Evolutionary conservation across 108 stramenopile genomes (phyloP).

Genomic region (Skeletonema menzelii): DNA sequence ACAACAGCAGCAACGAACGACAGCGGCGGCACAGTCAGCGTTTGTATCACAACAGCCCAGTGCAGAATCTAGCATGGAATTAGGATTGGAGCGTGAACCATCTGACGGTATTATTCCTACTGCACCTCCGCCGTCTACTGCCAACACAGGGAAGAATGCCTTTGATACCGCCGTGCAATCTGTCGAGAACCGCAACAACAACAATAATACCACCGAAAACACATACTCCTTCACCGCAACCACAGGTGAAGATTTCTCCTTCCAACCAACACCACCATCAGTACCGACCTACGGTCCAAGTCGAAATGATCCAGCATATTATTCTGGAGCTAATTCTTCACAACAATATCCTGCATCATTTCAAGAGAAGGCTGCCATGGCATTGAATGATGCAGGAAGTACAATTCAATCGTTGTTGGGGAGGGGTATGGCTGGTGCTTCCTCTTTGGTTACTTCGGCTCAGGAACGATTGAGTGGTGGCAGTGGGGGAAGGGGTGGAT

Average conservation of each 20-base stretch:
- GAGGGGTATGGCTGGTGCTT: constrained; percentile 1
- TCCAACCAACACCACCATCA: not conserved
- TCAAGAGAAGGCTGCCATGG: constrained; percentile 16
- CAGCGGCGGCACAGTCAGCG: not conserved
- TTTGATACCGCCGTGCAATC: constrained; percentile 2
- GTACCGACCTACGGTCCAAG: constrained; percentile 29
- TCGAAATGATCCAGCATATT: constrained; percentile 7
- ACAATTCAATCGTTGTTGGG: constrained; percentile 6
- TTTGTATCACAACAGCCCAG: constrained; percentile 10
- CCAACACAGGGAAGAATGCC: not conserved
- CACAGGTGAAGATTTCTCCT: constrained; percentile 21
- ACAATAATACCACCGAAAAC: constrained; percentile 8
- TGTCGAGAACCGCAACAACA: constrained; percentile 5
- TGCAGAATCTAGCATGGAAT: constrained; percentile 20
- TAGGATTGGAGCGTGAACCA: constrained; percentile 2
- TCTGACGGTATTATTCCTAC: not conserved
- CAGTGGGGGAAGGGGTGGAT: constrained; percentile 7
- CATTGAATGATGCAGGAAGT: not conserved
- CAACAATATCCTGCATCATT: constrained; percentile 4
- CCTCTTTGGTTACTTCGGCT: constrained; percentile 13
- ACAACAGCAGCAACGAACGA: not conserved
- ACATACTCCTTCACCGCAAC: constrained; percentile 28
- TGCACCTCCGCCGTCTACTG: too few relatives aligned
- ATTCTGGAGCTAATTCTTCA: not conserved
- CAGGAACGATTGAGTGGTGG: constrained; percentile 15